phyloP scores from a whole-genome alignment of 2,329 filamentous ascomycete species.

The Gyromitra esculenta region DNA sequence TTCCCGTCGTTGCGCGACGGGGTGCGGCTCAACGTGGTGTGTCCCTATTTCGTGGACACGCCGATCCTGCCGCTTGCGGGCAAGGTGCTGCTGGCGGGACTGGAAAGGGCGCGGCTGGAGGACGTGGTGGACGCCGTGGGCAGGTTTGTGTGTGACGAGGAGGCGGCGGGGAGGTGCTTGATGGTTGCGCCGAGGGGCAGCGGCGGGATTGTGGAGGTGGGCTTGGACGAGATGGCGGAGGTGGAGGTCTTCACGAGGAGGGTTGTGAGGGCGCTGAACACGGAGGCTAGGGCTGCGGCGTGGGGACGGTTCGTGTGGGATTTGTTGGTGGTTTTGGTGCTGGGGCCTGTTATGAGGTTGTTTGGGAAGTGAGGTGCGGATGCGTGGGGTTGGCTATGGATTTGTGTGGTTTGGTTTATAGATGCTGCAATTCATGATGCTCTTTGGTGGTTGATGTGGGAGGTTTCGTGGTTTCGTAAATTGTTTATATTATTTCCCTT shows the following conservation, averaged over 20 bases:
- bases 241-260: slow-evolving; percentile 68
- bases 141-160: slow-evolving; percentile 69
- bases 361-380: slow-evolving; percentile 7
- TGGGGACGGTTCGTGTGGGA: slow-evolving; percentile 66
- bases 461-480: too few species aligned
- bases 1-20: slow-evolving; percentile 44
- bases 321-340: slow-evolving; percentile 56
- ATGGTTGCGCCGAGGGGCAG: slow-evolving; percentile 67
- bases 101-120: slow-evolving; percentile 65
- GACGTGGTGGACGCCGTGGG: slow-evolving; percentile 74
- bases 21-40: slow-evolving; percentile 72
- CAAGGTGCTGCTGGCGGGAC: slow-evolving; percentile 68
- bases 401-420: background rate
- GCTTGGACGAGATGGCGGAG: slow-evolving; percentile 65
- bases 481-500: too few species aligned
- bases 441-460: too few species aligned
- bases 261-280: slow-evolving; percentile 67
- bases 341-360: slow-evolving; percentile 29
- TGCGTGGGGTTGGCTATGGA: background rate
- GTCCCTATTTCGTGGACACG: slow-evolving; percentile 73
- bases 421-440: background rate
- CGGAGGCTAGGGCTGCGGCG: slow-evolving; percentile 64
- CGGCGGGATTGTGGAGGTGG: slow-evolving; percentile 61
- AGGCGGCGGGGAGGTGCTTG: slow-evolving; percentile 68
- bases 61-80: slow-evolving; percentile 66